Base-by-base conservation (phyloP, 2,329 filamentous ascomycete genomes). In the Diaporthe sp. region DNA sequence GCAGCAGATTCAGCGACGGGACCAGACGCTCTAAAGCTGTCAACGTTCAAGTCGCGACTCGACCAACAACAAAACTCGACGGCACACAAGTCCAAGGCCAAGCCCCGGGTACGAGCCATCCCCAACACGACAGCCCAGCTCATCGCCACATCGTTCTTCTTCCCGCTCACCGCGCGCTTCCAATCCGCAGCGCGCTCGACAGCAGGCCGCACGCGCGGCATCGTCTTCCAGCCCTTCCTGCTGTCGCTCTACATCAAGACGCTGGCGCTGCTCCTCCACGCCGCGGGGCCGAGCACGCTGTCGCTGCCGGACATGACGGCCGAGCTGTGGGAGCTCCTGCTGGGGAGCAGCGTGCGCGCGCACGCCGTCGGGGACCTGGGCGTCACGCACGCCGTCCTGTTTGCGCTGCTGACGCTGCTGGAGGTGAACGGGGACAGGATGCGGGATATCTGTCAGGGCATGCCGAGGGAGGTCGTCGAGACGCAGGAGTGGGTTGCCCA, bases 211-310 rank as follows among this genome's bases (percentile, higher is more conserved):
- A 85, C 84, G 10, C 83, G 86, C 65, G 91, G 92, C 69, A 89
- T 95, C 68, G 89, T 95, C 77, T 90, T 95, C 69, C 91, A 95
- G 57, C 92, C 95, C 0, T 90, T 94, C 75, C 88, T 98, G 8
- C 89, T 98, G 0, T 89, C 92, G 0, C 89, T 95, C 12, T 97
- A 95, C 82, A 86, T 98, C 46, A 96, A 97, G 83, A 99, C 97
- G 0, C 88, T 98, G 0, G 93, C 94, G 1, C 87, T 99, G 10
- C 86, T 98, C 46, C 86, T 98, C 61, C 93, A 98, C 79, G 94
- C 96, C 0, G 91, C 94, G 0, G 97, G 97, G 0, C 94, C 96
- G 0, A 92, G 93, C 72, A 96, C 94, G 0, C 87, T 96, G 0
- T 88, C 91, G 1, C 89, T 98, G 0, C 92, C 93, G 1, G 91